Conservation (phyloP, 805 yeast genomes). For the Candida endomychidarum region DNA sequence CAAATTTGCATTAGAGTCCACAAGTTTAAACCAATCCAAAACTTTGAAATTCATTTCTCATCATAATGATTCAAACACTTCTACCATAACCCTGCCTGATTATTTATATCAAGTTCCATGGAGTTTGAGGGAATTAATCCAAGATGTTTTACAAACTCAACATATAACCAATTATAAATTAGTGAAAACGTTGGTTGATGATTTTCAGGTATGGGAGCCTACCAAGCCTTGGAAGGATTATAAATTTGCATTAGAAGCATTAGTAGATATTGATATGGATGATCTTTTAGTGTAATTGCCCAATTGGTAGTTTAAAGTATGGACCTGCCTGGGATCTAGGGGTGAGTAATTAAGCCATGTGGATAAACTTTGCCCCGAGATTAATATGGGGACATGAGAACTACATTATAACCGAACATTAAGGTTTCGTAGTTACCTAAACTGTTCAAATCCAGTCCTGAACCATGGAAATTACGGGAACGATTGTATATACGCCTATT, state of each 20-base stretch:
- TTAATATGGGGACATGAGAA: too few species aligned
- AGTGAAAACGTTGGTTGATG: constrained; percentile 23
- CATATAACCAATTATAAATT: constrained; percentile 28
- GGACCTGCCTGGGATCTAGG: too few species aligned
- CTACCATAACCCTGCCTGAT: background rate
- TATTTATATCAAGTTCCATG: constrained; percentile 34
- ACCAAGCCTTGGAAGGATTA: constrained; percentile 33
- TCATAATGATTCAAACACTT: constrained; percentile 6
- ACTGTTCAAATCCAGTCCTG: too few species aligned
- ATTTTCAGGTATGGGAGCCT: constrained; percentile 32
- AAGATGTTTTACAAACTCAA: constrained; percentile 32
- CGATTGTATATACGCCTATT: too few species aligned
- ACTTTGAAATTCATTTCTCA: constrained; percentile 12
- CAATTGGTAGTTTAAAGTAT: too few species aligned
- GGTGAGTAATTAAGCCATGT: too few species aligned
- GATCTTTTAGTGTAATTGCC: constrained; percentile 25
- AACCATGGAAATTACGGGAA: too few species aligned
- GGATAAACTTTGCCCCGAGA: too few species aligned
- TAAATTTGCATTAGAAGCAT: constrained; percentile 32
- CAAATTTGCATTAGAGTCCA: constrained; percentile 37
- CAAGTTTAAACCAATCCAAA: constrained; percentile 24
- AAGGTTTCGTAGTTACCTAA: too few species aligned
- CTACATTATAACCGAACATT: too few species aligned
- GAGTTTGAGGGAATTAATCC: constrained; percentile 37
- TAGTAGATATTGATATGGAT: constrained; percentile 30